phyloP scores from a whole-genome alignment of 2,329 filamentous ascomycete genomes.

The Penicillium sp. region DNA sequence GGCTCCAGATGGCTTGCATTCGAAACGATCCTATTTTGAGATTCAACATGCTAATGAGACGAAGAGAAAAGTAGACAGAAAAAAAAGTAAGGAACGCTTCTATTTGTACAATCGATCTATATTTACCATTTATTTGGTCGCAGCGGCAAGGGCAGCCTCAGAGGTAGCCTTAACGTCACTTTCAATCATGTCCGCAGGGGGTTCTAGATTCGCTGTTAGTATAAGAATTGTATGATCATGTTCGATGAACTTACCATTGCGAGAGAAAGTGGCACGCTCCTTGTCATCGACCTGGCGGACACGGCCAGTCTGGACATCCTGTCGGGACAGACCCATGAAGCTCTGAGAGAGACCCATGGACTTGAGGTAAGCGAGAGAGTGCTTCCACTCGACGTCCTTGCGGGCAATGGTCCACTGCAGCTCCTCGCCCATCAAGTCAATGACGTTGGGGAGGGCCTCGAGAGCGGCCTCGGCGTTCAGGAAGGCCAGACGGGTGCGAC shows the following conservation, averaged over 20 bases:
- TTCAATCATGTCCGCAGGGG: slow-evolving; percentile 54
- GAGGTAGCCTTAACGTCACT: slow-evolving; percentile 45
- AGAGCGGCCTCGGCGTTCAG: slow-evolving; percentile 88
- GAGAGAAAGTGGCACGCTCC: slow-evolving; percentile 43
- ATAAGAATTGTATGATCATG: neutral
- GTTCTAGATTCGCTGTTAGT: slow-evolving; percentile 13
- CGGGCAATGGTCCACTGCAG: slow-evolving; percentile 73
- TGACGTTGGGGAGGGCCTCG: slow-evolving; percentile 79
- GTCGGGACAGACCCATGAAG: slow-evolving; percentile 57
- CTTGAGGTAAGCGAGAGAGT: slow-evolving; percentile 60
- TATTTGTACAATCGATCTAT: slow-evolving; percentile 32
- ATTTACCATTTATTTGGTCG: slow-evolving; percentile 47
- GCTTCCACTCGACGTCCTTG: slow-evolving; percentile 78
- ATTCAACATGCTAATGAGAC: neutral
- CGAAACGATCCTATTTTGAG: neutral
- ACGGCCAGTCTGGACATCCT: slow-evolving; percentile 60
- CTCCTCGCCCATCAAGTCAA: slow-evolving; percentile 87
- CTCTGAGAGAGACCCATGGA: slow-evolving; percentile 64
- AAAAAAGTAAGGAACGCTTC: slow-evolving; percentile 18
- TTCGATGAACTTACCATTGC: slow-evolving; percentile 40
- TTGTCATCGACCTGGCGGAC: slow-evolving; percentile 47
- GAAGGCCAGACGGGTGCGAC: slow-evolving; percentile 83
- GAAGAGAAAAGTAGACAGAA: neutral
- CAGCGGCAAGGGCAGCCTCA: slow-evolving; percentile 46
- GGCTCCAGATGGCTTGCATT: neutral